Evolutionary conservation across 1,284 basidiomycete genomes (phyloP), one percentile per base, ranked within the genome.

Genomic region (Trametes polyzona): DNA sequence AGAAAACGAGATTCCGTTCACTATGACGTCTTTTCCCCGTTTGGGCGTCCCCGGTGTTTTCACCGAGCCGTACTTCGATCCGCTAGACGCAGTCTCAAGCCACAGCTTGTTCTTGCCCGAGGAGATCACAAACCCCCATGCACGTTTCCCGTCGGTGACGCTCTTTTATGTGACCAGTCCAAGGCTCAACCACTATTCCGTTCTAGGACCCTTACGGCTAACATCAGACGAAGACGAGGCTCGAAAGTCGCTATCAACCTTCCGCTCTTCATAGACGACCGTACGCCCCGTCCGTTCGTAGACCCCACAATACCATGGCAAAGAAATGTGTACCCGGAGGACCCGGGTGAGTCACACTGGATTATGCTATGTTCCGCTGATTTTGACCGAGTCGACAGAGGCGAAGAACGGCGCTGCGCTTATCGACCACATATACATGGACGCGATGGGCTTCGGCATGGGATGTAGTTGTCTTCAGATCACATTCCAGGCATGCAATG

Each of bases 371-470:
- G 10, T 14, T 17, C 24, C 41, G 26, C 19, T 6, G 2, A 9
- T 30, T 4, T 9, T 35, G 48, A 30, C 39, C 30, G 7, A 8
- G 21, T 21, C n/a, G 35, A 21, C 71, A 87, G 95, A 96, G 78
- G 95, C 95, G 1, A 91, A 88, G 71, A 80, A 87, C 55, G 95
- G 93, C 4, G 93, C 94, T 10, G 96, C 95, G 10, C 80, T 92
- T 47, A 78, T 82, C 12, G 89, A 96, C 72, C 95, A 98, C 74
- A 95, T 99, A 65, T 99, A 99, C 74, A 86, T 99, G 82, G 97
- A 99, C 74, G 96, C 97, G 1, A 98, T 98, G 97, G 96, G 96
- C 23, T 99, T 99, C 73, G 97, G 97, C 41, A 99, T 98, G 96
- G 97, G 97, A 3, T 98, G 96, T 69, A 97, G 94, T 70, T 99